phyloP scores from a whole-genome alignment of 257 asterid genomes.

The Cinchona pubescens region DNA sequence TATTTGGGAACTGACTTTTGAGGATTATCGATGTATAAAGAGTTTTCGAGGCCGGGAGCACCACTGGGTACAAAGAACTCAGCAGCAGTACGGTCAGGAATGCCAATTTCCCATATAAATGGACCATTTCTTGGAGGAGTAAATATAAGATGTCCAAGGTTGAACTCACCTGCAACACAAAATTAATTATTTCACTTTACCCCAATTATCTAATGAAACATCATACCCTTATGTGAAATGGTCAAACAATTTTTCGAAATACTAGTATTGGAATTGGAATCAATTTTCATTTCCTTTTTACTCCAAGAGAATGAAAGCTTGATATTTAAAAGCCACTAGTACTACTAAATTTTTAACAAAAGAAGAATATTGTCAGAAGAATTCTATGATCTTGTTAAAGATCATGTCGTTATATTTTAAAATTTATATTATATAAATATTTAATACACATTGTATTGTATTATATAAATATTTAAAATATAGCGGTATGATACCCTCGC shows the following conservation, averaged over 20 bases:
- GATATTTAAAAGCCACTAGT: not conserved
- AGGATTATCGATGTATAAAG: slow-evolving; percentile 12
- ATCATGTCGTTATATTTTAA: no score
- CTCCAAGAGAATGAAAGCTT: not conserved
- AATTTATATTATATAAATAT: no score
- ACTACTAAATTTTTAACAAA: not conserved
- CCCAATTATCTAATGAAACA: no score
- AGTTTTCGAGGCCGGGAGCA: slow-evolving; percentile 16
- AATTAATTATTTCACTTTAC: no score
- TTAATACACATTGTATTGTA: no score
- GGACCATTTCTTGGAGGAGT: slow-evolving; percentile 40
- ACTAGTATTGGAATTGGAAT: not conserved
- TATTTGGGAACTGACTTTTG: slow-evolving; percentile 9
- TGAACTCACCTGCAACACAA: slow-evolving; percentile 17
- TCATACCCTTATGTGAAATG: not conserved
- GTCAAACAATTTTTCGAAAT: not conserved
- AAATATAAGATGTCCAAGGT: slow-evolving; percentile 21
- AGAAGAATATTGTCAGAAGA: no score
- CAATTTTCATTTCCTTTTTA: not conserved
- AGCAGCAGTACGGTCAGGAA: slow-evolving; percentile 34
- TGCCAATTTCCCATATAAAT: slow-evolving; percentile 41
- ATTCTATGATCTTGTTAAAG: no score
- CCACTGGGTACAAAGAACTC: slow-evolving; percentile 39
- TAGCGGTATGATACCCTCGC: no score
- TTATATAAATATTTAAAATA: no score